phyloP scores from a whole-genome alignment of 2,329 filamentous ascomycete species.

The Chalara sp. region DNA sequence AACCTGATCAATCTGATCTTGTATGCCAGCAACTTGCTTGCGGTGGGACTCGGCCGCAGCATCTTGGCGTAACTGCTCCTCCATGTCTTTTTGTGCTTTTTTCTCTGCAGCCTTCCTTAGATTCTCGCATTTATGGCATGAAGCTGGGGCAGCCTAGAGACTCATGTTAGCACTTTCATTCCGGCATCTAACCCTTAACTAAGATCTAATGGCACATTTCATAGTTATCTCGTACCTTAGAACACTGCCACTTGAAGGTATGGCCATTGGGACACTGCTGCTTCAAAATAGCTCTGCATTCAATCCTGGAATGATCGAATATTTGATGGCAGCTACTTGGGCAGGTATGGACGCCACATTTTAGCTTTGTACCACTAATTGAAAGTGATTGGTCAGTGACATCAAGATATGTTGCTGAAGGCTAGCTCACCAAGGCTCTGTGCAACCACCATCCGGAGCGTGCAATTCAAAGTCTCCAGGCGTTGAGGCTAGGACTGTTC shows the following conservation, averaged over 20 bases:
- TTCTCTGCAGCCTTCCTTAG: slow-evolving; percentile 40
- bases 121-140: slow-evolving; percentile 44
- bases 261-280: slow-evolving; percentile 48
- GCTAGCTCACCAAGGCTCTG: slow-evolving; percentile 50
- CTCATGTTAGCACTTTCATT: no score
- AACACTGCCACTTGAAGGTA: slow-evolving; percentile 39
- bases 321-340: slow-evolving; percentile 55
- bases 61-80: slow-evolving; percentile 14
- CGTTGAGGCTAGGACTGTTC: slow-evolving; percentile 36
- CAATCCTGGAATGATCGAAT: slow-evolving; percentile 45
- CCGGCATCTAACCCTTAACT: no score
- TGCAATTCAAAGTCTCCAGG: slow-evolving; percentile 52
- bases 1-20: slow-evolving; percentile 18
- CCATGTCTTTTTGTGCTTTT: slow-evolving; percentile 28
- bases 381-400: slow-evolving; percentile 3
- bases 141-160: slow-evolving; percentile 24
- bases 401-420: not conserved
- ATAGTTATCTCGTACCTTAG: no score
- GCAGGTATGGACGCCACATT: slow-evolving; percentile 55
- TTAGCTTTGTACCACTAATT: slow-evolving; percentile 40
- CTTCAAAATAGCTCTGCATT: slow-evolving; percentile 36
- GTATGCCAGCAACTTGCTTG: slow-evolving; percentile 14
- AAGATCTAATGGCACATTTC: no score
- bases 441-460: slow-evolving; percentile 66
- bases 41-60: slow-evolving; percentile 12